Base-by-base conservation (phyloP, 2,329 filamentous ascomycete species). In the Aureobasidium lini region DNA sequence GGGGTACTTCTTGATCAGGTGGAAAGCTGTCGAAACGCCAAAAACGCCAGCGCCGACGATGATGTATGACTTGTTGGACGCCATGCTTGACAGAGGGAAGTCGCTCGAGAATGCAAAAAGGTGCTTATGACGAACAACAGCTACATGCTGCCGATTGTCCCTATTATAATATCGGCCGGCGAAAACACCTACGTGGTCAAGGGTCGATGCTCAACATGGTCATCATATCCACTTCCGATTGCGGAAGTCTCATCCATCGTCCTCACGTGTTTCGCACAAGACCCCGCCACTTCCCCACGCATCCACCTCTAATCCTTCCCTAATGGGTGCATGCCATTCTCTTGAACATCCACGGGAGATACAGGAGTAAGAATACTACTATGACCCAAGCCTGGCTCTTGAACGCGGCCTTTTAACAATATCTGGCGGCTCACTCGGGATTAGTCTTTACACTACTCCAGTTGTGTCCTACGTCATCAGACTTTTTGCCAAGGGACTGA, bases 1-100 rank as follows among this genome's bases (percentile, higher is more conserved):
- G 3, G 74, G 74, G 60, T 76, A 74, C 61, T 73, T 73, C 57
- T 71, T 67, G 62, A 72, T 72, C 13, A 74, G 68, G 42, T 74
- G 69, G 63, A 71, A 72, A 36, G 74, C 70, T 18, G 73, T 72
- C 6, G 71, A 69, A 40, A 75, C 67, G 56, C 72, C 72, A 60
- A 79, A 77, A 9, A 70, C 69, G 61, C 70, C 70, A 31, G 69
- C 69, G 32, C 70, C 70, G 34, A 72, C 65, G 43, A 71, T 70
- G 57, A 72, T 59, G 66, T 69, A 71, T 34, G 67, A 69, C 28
- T 52, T 58, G 60, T 52, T 37, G 29, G 50, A 31, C 7, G 57
- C 46, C 57, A 59, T 59, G 37, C 11, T 44, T n/a, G 29, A 10
- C 6, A 40, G 34, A 32, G 29, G n/a, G 2, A 42, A 39, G n/a